These are phyloP conservation scores for Stentor coeruleus DNA, from an alignment of 73 alveolate genomes.

Conservation along the genomic window DNA sequence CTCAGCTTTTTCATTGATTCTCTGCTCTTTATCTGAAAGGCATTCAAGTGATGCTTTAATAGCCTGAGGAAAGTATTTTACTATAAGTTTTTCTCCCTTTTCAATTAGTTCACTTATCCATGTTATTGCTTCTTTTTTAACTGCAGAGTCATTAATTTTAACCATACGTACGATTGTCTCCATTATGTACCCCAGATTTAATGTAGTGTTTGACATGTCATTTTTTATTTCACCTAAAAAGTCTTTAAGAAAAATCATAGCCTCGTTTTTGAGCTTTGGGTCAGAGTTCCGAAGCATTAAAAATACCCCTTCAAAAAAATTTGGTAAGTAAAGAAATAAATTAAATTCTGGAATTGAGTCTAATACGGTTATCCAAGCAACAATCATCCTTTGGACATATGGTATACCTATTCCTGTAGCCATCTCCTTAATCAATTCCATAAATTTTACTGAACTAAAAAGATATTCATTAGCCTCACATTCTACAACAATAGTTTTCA, in stretches of 20 bases:
- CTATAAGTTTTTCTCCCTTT: background rate
- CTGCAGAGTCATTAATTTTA: background rate
- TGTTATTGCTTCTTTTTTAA: background rate
- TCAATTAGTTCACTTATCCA: constrained; percentile 16
- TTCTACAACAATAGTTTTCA: constrained; percentile 20
- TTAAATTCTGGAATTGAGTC: constrained; percentile 19
- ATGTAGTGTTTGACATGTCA: background rate
- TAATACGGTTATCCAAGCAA: background rate
- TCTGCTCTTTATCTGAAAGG: background rate
- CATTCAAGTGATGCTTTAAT: background rate
- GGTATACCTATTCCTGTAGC: background rate
- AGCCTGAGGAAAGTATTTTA: constrained; percentile 6
- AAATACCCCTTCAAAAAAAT: constrained; percentile 14
- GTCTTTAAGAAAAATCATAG: background rate
- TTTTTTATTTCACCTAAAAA: background rate
- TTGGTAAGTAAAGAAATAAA: background rate
- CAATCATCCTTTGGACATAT: constrained; percentile 8
- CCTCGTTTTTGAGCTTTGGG: background rate
- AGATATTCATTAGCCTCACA: background rate
- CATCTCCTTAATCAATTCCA: constrained; percentile 3
- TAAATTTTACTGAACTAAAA: background rate
- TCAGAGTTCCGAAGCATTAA: background rate
- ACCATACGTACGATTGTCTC: background rate
- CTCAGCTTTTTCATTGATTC: background rate
- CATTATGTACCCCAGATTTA: background rate